Base-by-base conservation (phyloP, 1,284 basidiomycete species). In the Leccinum angustisporum region DNA sequence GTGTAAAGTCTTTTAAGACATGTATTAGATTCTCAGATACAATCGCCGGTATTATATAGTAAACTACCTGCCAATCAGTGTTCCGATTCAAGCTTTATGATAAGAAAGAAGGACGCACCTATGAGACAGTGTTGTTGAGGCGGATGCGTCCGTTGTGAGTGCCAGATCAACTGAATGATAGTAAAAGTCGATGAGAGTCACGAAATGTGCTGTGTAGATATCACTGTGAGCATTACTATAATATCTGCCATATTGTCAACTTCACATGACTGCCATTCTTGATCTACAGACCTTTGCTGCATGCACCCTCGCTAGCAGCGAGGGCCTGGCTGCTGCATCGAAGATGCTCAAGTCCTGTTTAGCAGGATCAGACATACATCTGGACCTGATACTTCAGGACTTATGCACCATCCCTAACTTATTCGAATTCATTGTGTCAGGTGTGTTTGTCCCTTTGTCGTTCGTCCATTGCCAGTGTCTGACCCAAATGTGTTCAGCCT, bases 351-450 rank as follows among this genome's bases (percentile, higher is more conserved):
- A 74, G 66, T 72, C 71, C 63, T 67, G 71, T 65, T 69, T 73
- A 69, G 63, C 61, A 63, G 71, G 60, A 34, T 62, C 70, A 65
- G 66, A 65, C 50, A 18, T 46, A 1, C 55, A 50, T 59, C 66
- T 72, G 70, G 70, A 62, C 61, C 70, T 72, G 67, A 67, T 74
- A 63, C 7, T 73, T 21, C 70, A 70, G 61, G 68, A 76, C 61
- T 60, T 73, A 61, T 64, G 74, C 27, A 65, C 69, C 4, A 21
- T 65, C 18, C 70, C 72, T 0, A 51, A 64, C 11, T 60, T 76
- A 5, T 75, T 73, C 3, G 69, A 72, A 6, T 76, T 69, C 21
- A 25, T 75, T 0, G n/a, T 74, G 7, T 76, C 74, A 2, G 64
- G 72, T 72, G 60, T 54, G 67, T 63, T 14, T 18, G 2, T 9